Evolutionary conservation across 306 rosid species (phyloP).

Genomic region (Cucurbita moschata): DNA sequence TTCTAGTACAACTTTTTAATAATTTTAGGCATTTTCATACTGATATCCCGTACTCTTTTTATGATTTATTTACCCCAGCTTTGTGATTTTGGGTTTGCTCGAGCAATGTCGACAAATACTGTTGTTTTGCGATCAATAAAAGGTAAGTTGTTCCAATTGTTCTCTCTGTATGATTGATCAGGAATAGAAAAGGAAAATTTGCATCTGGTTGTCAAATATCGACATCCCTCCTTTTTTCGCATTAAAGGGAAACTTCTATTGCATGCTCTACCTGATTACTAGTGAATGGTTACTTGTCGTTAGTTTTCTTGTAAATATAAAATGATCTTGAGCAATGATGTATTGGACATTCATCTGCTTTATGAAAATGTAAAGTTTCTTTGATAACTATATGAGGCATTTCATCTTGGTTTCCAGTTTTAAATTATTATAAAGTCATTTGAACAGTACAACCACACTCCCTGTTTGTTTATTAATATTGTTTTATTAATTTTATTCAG

Average conservation of each 20-base stretch:
- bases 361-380: background rate
- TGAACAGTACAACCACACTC: background rate
- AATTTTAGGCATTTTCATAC: background rate
- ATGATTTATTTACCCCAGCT: slow-evolving; percentile 37
- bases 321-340: background rate
- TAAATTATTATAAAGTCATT: background rate
- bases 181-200: background rate
- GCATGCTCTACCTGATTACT: background rate
- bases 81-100: slow-evolving; percentile 99
- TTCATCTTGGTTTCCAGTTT: background rate
- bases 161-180: slow-evolving; percentile 6
- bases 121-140: slow-evolving; percentile 93
- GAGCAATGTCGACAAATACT: slow-evolving; percentile 97
- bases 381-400: background rate
- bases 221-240: background rate
- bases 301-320: background rate
- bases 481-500: slow-evolving; percentile 24
- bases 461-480: background rate
- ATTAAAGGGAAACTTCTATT: background rate
- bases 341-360: background rate
- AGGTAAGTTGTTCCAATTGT: slow-evolving; percentile 37
- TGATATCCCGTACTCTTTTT: background rate
- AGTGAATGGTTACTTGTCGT: background rate
- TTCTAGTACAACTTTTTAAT: background rate
- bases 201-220: background rate